A percentile compares a stretch with the other conserved stretches of the same genome.
These are phyloP conservation scores for Salix purpurea DNA, from an alignment of 345 rosid genomes.

Conservation along the genomic window DNA sequence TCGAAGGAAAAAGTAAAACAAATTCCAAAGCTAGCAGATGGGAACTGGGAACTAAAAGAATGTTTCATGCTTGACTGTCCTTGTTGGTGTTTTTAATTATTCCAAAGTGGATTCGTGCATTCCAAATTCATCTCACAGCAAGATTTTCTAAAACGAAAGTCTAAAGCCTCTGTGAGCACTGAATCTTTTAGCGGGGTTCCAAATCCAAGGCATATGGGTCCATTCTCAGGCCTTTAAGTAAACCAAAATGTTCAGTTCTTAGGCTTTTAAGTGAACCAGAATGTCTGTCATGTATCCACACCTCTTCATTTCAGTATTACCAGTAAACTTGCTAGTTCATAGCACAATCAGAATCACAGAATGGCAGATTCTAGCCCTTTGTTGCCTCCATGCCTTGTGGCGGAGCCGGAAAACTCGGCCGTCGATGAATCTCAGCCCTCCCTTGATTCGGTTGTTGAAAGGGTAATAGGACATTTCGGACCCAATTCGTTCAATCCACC, in stretches of 20 bases:
- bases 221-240: not conserved
- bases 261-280: not conserved
- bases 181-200: too few species aligned
- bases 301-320: not conserved
- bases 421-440: slow-evolving; percentile 3
- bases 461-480: slow-evolving; percentile 31
- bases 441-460: slow-evolving; percentile 36
- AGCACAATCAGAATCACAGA: not conserved
- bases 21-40: too few species aligned
- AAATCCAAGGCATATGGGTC: too few species aligned
- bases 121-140: too few species aligned
- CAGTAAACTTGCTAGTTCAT: not conserved
- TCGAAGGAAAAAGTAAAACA: too few species aligned
- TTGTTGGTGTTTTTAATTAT: too few species aligned
- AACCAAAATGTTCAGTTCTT: not conserved
- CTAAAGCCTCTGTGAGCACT: too few species aligned
- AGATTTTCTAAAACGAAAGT: too few species aligned
- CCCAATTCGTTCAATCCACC: slow-evolving; percentile 42
- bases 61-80: too few species aligned
- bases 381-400: not conserved
- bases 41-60: too few species aligned
- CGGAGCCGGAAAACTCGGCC: not conserved
- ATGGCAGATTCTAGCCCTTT: not conserved
- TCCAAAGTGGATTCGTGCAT: too few species aligned
- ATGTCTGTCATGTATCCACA: not conserved